Base-by-base conservation (phyloP, 192 early-diverging fungal species). In the Allomyces javanicus region DNA sequence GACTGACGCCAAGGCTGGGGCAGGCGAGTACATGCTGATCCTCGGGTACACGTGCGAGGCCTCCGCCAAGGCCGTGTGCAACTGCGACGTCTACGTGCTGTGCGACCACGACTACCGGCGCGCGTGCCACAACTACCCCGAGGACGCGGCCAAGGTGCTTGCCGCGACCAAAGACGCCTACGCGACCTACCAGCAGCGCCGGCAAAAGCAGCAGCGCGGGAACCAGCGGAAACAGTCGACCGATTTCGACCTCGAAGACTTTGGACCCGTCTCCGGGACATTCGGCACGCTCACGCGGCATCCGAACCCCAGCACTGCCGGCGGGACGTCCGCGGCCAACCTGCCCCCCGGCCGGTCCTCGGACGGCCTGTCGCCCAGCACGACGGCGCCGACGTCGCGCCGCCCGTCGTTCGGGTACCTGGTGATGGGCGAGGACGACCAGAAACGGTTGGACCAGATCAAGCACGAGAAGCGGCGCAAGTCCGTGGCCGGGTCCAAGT, bases 81-180 rank as follows among this genome's bases (percentile, higher is more conserved):
- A 79, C 68, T 78, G 74, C 22, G 78, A 79, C 62, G 78, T 79
- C 61, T 79, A 78, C 62, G 78, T 79, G 22, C 71, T 79, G 22
- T 66, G 68, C 64, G 69, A 73, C 19, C 71, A 77, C 10, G 76
- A 79, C 26, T 55, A 78, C 21, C 70, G 74, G 24, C 33, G 45
- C 12, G 76, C 76, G 11, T 79, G 78, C 68, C 62, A 61, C 12
- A 76, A 76, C 3, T 79, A 72, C 68, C 78, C 78, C 5, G 72
- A 73, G 2, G 78, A 79, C 70, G 66, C 67, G 7, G 62, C 66
- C 44, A 27, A 69, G 10, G 78, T 79, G 33, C 24, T 68, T 9
- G 63, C 65, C 10, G 72, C 70, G 11, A 79, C 78, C 25, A n/a
- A 66, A 11, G 68, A 64, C 14, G 33, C 33, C 7, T 40, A 40